Conservation (phyloP, 225 moss, liverwort and hornwort species). For the Rhytidiadelphus loreus region DNA sequence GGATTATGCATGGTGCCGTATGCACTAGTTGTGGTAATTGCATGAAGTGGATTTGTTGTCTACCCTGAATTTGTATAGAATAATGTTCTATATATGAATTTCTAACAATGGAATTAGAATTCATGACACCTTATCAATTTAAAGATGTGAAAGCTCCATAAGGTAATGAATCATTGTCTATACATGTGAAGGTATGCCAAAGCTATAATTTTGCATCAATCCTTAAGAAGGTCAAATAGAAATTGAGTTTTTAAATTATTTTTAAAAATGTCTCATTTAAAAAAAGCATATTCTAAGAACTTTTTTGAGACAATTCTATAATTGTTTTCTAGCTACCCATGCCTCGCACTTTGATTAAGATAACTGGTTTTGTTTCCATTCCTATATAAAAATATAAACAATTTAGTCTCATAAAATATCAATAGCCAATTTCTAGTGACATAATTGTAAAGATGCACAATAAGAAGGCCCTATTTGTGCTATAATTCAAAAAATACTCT, state of each 20-base stretch:
- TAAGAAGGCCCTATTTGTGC: too few species aligned
- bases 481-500: accelerated
- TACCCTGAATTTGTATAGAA: background rate
- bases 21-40: background rate
- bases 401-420: too few species aligned
- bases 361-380: too few species aligned
- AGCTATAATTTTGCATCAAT: background rate
- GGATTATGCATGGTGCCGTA: background rate
- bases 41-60: background rate
- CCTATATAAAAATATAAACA: too few species aligned
- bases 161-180: background rate
- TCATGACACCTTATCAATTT: background rate
- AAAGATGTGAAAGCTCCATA: background rate
- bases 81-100: background rate
- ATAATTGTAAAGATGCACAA: background rate
- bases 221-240: background rate
- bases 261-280: background rate
- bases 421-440: too few species aligned
- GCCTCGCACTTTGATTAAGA: accelerated
- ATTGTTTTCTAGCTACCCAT: background rate
- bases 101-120: background rate
- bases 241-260: background rate
- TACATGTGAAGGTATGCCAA: too few species aligned
- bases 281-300: background rate
- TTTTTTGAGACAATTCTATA: background rate